Conservation (phyloP, 768 basidiomycete species). For the Kondoa malvinella region DNA sequence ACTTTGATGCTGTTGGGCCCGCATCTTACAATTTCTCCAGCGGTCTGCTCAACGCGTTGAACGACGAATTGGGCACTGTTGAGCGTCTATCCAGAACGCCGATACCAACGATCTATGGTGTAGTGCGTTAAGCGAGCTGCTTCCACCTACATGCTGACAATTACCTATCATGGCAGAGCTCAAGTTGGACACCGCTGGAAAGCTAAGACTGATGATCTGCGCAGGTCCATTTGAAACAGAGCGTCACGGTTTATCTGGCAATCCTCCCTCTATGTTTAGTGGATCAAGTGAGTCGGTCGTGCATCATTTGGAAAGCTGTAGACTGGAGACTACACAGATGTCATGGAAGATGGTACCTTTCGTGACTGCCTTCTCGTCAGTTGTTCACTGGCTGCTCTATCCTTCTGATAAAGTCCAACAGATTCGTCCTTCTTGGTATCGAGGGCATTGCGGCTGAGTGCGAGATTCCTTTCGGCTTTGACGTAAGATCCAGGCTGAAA, state of each 20-base stretch:
- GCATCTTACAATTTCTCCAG: slow-evolving; percentile 69
- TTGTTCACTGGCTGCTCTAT: background rate
- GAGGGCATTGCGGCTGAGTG: slow-evolving; percentile 80
- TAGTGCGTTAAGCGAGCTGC: too few relatives aligned
- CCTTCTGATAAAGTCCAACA: slow-evolving; percentile 36
- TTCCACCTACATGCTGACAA: too few relatives aligned
- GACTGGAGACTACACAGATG: slow-evolving; percentile 24
- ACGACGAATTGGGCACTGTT: slow-evolving; percentile 38
- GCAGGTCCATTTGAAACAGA: slow-evolving; percentile 42
- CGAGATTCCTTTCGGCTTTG: slow-evolving; percentile 51
- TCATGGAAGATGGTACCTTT: slow-evolving; percentile 64
- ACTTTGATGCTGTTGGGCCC: slow-evolving; percentile 74
- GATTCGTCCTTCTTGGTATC: slow-evolving; percentile 84
- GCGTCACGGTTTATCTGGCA: slow-evolving; percentile 80
- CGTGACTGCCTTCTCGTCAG: slow-evolving; percentile 43
- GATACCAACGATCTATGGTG: slow-evolving; percentile 41
- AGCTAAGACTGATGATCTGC: too few relatives aligned
- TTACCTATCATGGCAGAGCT: too few relatives aligned
- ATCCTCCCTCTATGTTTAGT: slow-evolving; percentile 74
- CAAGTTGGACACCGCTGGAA: too few relatives aligned
- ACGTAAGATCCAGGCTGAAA: too few relatives aligned
- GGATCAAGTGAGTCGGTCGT: slow-evolving; percentile 40
- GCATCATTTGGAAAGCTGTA: background rate
- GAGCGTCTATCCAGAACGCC: slow-evolving; percentile 82
- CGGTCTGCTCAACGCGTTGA: slow-evolving; percentile 49